Evolutionary conservation across 768 basidiomycete genomes (phyloP), one percentile per base, ranked within the genome.

Genomic region (Suillus luteus): DNA sequence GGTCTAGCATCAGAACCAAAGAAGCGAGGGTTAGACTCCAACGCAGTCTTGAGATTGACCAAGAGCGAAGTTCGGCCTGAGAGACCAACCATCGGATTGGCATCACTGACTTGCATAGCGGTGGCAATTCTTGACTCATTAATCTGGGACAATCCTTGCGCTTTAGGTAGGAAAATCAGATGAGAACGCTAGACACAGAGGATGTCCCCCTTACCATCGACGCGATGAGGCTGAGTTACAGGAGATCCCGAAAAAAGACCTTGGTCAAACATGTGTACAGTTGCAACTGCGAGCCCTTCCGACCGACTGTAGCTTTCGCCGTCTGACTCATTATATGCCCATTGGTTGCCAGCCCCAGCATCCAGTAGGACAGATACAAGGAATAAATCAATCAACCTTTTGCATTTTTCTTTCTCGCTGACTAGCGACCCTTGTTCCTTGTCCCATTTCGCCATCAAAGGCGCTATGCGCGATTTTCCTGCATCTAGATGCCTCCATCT

Each of bases 351-450:
- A 0, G 96, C 96, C 1, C 96, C 96, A 0, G 96, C 96, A 69
- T 99, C 96, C 41, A 99, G 86, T 15, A 99, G 82, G 9, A 99
- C 96, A 12, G 94, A 95, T 37, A 93, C 91, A 61, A 88, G 77
- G 78, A 95, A 96, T 46, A 97, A 85, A 77, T 99, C 96, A 72
- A 99, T 82, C 40, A 94, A 81, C 1, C 94, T 84, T 63, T 87
- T 86, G 59, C 87, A 83, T 49, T 84, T 82, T 70, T 95, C 89
- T 60, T 80, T 84, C 2, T 71, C 64, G 68, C 85, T 82, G 6
- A 84, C 78, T 3, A 81, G 73, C 59, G 75, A 72, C 22, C 62
- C 62, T 44, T 1, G 78, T 62, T 77, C 72, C 0, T 78, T 65
- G 0, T 78, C 75, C 92, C 92, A 93, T 48, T 80, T 76, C 0